These are phyloP conservation scores for Coemansia sp. DNA, from an alignment of 192 early-diverging fungal species.

Conservation along the genomic window DNA sequence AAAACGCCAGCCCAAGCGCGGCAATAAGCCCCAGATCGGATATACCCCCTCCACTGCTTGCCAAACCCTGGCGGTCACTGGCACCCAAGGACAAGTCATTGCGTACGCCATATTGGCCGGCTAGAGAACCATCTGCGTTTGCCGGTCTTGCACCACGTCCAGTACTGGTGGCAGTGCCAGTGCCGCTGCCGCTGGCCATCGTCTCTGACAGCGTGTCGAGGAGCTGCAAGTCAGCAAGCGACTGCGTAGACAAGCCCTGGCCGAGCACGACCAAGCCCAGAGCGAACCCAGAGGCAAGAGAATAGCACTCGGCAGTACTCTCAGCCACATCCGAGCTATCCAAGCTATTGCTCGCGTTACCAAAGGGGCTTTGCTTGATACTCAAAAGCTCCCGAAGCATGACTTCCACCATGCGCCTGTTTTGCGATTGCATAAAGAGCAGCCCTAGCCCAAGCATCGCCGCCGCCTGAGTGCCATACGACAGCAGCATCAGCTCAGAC, in stretches of 20 bases:
- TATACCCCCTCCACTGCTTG: slow-evolving; percentile 9
- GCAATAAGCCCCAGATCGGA: slow-evolving; percentile 63
- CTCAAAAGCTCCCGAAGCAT: slow-evolving; percentile 68
- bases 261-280: slow-evolving; percentile 83
- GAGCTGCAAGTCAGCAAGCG: slow-evolving; percentile 62
- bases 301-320: slow-evolving; percentile 63
- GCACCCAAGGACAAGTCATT: slow-evolving; percentile 3
- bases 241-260: slow-evolving; percentile 56
- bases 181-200: slow-evolving; percentile 8
- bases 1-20: slow-evolving; percentile 82
- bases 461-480: slow-evolving; percentile 66
- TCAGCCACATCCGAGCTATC: slow-evolving; percentile 54
- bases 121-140: not conserved
- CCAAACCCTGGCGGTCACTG: slow-evolving; percentile 13
- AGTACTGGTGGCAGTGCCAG: not conserved
- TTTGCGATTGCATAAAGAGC: slow-evolving; percentile 67
- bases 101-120: not conserved
- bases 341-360: slow-evolving; percentile 1
- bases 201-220: slow-evolving; percentile 62
- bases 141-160: not conserved
- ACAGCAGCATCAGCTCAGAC: slow-evolving; percentile 62
- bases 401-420: slow-evolving; percentile 72
- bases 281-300: slow-evolving; percentile 81
- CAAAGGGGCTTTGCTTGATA: slow-evolving; percentile 4
- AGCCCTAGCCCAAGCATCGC: slow-evolving; percentile 80